Evolutionary conservation across 129 eudicot genomes (phyloP).

Genomic region (Gnaphalium uliginosum): DNA sequence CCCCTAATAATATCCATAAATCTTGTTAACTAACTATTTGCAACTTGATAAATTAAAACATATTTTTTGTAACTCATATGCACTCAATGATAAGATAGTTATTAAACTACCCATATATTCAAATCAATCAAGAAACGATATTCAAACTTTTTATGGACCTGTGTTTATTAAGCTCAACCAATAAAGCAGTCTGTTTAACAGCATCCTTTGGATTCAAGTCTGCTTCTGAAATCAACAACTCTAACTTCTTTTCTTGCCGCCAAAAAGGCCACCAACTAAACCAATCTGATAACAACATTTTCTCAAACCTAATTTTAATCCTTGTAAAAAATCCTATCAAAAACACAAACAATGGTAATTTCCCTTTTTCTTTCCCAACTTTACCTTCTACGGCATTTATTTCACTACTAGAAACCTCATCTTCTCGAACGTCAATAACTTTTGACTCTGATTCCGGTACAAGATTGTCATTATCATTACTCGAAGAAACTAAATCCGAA

Average conservation of each 20-base stretch:
- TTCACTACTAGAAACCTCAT: slow-evolving; percentile 5
- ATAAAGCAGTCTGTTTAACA: slow-evolving; percentile 61
- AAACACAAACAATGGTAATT: slow-evolving; percentile 53
- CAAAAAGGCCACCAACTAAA: slow-evolving; percentile 78
- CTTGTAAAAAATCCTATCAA: slow-evolving; percentile 50
- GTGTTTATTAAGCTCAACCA: slow-evolving; percentile 83
- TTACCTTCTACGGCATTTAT: background rate
- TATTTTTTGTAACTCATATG: background rate
- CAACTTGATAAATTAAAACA: too few relatives aligned
- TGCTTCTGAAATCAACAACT: slow-evolving; percentile 66
- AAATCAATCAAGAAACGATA: background rate
- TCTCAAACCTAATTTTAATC: slow-evolving; percentile 46
- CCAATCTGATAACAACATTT: slow-evolving; percentile 54
- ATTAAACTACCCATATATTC: slow-evolving; percentile 4
- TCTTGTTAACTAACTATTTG: too few relatives aligned
- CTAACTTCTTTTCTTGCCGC: slow-evolving; percentile 68
- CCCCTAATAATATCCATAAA: too few relatives aligned
- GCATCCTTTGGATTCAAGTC: slow-evolving; percentile 82
- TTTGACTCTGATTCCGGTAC: slow-evolving; percentile 18
- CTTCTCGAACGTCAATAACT: slow-evolving; percentile 15
- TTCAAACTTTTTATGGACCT: slow-evolving; percentile 31
- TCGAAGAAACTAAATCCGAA: slow-evolving; percentile 31
- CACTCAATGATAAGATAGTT: background rate
- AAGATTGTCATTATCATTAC: background rate
- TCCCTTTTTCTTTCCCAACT: slow-evolving; percentile 29